Conservation (phyloP, 2,329 filamentous ascomycete species). For the Fusarium citri region DNA sequence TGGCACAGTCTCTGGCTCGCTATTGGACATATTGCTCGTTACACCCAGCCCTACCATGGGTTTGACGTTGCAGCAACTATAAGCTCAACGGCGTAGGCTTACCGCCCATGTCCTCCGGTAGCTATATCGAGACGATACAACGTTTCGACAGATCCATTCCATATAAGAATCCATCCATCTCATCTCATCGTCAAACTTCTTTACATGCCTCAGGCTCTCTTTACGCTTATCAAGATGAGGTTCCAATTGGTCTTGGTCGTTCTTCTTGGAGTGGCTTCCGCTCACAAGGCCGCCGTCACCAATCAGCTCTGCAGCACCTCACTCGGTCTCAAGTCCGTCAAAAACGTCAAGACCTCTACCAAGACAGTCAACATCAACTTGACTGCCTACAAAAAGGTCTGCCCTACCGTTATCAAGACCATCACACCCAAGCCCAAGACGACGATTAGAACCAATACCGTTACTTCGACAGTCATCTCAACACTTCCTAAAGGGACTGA, state of each 20-base stretch:
- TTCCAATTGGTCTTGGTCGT: rapidly evolving
- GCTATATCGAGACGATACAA: not conserved
- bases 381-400: not conserved
- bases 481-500: not conserved
- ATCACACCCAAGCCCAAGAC: not conserved
- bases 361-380: not conserved
- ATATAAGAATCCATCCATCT: not conserved
- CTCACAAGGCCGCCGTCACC: rapidly evolving
- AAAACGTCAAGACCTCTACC: not conserved
- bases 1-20: not conserved
- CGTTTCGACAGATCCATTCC: no score
- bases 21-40: not conserved
- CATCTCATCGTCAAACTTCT: no score
- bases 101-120: rapidly evolving
- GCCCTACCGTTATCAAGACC: not conserved
- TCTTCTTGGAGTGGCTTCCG: rapidly evolving
- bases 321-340: not conserved
- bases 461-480: not conserved
- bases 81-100: rapidly evolving
- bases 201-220: no score
- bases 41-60: not conserved
- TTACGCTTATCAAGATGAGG: not conserved
- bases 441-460: not conserved
- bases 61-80: rapidly evolving
- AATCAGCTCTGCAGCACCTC: not conserved